phyloP scores from a whole-genome alignment of 495 filamentous ascomycete species.

The Penicillium lividum region DNA sequence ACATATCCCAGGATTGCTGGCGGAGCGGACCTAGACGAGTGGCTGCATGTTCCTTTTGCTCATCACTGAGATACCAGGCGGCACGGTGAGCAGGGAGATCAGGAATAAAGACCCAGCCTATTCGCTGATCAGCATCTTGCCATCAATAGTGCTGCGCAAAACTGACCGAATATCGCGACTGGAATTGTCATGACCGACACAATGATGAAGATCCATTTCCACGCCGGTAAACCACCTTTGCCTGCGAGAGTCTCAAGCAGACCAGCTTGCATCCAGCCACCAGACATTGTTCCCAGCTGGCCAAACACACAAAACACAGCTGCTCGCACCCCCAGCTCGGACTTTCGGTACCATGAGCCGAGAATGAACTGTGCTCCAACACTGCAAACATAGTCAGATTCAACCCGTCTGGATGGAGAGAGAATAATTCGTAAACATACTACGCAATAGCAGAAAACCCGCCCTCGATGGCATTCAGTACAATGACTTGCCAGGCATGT shows the following conservation, averaged over 20 bases:
- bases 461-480: conserved; percentile 38
- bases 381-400: conserved; percentile 15
- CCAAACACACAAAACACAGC: conserved; percentile 35
- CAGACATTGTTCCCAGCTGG: conserved; percentile 32
- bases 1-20: conserved; percentile 32
- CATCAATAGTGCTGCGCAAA: not conserved
- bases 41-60: conserved; percentile 35
- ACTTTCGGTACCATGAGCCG: conserved; percentile 32
- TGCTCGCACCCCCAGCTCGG: conserved; percentile 31
- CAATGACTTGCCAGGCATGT: conserved; percentile 35
- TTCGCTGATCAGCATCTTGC: not conserved
- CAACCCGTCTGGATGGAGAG: not conserved
- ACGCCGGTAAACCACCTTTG: conserved; percentile 30
- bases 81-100: conserved; percentile 34
- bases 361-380: conserved; percentile 34
- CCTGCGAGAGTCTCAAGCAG: conserved; percentile 24
- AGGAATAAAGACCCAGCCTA: conserved; percentile 39
- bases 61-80: conserved; percentile 36
- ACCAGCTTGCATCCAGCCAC: conserved; percentile 35
- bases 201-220: conserved; percentile 39
- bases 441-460: conserved; percentile 40
- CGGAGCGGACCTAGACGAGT: conserved; percentile 24
- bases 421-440: conserved; percentile 15
- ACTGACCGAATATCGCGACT: conserved; percentile 32
- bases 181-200: conserved; percentile 35